These are phyloP conservation scores for Pichia sp. DNA, from an alignment of 1,139 yeast species.

Conservation along the genomic window DNA sequence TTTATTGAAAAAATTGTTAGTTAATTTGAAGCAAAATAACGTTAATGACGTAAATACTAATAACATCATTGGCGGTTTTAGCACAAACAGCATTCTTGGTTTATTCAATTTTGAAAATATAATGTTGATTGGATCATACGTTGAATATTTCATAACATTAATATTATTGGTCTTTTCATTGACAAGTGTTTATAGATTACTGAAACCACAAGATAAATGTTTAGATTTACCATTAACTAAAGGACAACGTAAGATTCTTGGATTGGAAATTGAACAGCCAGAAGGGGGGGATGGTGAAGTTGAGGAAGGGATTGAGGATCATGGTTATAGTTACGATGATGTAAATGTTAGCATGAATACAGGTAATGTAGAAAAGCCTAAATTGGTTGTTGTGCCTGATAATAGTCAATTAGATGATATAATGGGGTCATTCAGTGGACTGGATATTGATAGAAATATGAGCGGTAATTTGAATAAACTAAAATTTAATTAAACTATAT, in stretches of 20 bases:
- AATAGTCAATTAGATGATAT: conserved; percentile 8
- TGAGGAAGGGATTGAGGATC: conserved; percentile 6
- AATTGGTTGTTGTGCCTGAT: conserved; percentile 6
- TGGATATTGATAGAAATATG: not conserved
- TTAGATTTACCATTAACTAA: conserved; percentile 28
- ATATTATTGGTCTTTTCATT: conserved; percentile 19
- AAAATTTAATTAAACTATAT: not conserved
- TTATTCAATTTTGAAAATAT: conserved; percentile 9
- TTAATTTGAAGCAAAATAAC: not conserved
- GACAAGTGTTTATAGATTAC: conserved; percentile 18
- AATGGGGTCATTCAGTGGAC: conserved; percentile 10
- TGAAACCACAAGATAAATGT: conserved; percentile 30
- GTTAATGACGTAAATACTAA: too few species aligned
- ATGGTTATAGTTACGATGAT: not conserved
- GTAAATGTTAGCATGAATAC: conserved; percentile 1
- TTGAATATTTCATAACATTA: conserved; percentile 9
- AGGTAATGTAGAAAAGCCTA: conserved; percentile 1
- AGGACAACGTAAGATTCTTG: conserved; percentile 28
- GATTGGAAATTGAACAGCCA: conserved; percentile 16
- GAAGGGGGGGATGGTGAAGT: not conserved
- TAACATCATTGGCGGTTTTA: not conserved
- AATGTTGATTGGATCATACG: not conserved
- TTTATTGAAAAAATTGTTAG: not conserved
- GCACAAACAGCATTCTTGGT: not conserved
- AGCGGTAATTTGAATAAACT: not conserved